Conservation (phyloP, 2,329 filamentous ascomycete genomes). For the Xylogone sp. region DNA sequence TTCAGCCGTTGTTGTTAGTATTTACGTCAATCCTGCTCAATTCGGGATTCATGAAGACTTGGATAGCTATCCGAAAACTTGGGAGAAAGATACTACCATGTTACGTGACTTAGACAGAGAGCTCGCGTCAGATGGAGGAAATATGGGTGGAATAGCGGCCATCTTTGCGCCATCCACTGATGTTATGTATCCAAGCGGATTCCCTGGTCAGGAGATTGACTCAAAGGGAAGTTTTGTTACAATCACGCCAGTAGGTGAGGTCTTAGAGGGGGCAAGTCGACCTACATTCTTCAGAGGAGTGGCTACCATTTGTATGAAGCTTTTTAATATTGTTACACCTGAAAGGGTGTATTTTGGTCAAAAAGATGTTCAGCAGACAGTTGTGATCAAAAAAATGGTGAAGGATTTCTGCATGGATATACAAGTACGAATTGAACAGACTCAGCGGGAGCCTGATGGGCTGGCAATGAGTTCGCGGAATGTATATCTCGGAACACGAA, state of each 20-base stretch:
- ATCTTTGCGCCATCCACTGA: conserved; percentile 81
- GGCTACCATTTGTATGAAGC: conserved; percentile 92
- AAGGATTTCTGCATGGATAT: conserved; percentile 80
- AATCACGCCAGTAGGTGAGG: conserved; percentile 76
- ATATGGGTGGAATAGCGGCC: conserved; percentile 67
- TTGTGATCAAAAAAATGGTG: conserved; percentile 83
- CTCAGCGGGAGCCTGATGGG: conserved; percentile 73
- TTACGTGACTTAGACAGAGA: conserved; percentile 68
- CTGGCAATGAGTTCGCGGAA: conserved; percentile 91
- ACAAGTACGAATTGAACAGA: conserved; percentile 69
- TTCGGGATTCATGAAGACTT: conserved; percentile 90
- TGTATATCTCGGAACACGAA: conserved; percentile 78
- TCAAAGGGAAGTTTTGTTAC: conserved; percentile 87
- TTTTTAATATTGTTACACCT: conserved; percentile 78
- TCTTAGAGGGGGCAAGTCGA: conserved; percentile 79
- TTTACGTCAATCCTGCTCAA: conserved; percentile 96
- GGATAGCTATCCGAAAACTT: conserved; percentile 83
- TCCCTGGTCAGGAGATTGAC: conserved; percentile 66
- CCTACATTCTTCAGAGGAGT: conserved; percentile 97
- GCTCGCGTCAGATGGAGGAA: conserved; percentile 56
- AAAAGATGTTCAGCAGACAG: conserved; percentile 96
- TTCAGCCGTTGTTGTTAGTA: conserved; percentile 81
- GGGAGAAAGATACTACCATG: conserved; percentile 69
- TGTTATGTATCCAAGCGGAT: conserved; percentile 85
- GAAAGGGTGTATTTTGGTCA: conserved; percentile 90